Base-by-base conservation (phyloP, 352 stramenopile genomes). In the Globisporangium nagaii region DNA sequence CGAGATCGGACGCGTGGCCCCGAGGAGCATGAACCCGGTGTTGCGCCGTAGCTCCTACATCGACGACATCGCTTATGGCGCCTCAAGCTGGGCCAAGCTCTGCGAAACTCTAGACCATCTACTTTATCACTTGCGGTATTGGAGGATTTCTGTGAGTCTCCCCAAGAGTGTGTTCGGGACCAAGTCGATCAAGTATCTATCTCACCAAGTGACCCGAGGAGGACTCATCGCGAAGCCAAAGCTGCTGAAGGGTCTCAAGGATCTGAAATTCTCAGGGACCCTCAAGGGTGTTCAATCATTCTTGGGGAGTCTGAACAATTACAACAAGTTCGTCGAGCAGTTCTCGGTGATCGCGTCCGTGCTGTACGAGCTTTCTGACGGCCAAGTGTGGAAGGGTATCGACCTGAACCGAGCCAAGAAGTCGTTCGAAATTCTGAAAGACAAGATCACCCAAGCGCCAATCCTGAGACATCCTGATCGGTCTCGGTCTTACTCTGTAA, bases 241-340 rank as follows among this genome's bases (percentile, higher is more conserved):
- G 27, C 45, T 67, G 4, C 13, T 64, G 25, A 39, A 53, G 1
- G 15, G n/a, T 0, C 55, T 66, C 22, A 15, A 19, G 0, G 10
- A 57, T 7, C 9, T 68, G 10, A 17, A 34, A 20, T 69, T 70
- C 19, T 49, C 57, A 0, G 41, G 6, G 9, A 51, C 49, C 0
- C 58, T 67, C 3, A 67, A 65, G 13, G 54, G 54, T 12, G 53
- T 65, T 2, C 58, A 70, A 28, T 50, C 51, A 0, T 70, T 70
- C 22, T 17, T 73, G 0, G 54, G 54, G 0, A 56, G 56, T 2
- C n/a, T 65, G 0, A 62, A 65, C 20, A 66, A 69, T 39, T 73
- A 73, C n/a, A 53, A 35, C 22, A 50, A 55, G 22, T 70, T 68
- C 19, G 58, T 70, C 6, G 53, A 73, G 22, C 25, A 68, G 19